Evolutionary conservation across 2,329 filamentous ascomycete genomes (phyloP).

Genomic region (Fusarium paranaense): DNA sequence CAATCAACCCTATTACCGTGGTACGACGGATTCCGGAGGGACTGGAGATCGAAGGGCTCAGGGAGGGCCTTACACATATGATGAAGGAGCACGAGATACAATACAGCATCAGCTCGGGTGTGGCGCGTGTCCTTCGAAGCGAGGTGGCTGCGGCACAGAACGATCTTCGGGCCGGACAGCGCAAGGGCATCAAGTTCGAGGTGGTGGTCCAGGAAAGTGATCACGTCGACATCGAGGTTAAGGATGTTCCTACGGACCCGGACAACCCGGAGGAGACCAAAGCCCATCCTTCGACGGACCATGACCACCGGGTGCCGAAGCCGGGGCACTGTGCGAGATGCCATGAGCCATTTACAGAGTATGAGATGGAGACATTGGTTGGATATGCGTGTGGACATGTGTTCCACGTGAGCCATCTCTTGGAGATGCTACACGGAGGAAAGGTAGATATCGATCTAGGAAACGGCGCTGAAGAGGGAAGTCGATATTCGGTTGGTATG

Average conservation of each 20-base stretch:
- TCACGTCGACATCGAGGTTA: constrained; percentile 57
- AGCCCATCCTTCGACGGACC: constrained; percentile 30
- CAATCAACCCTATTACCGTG: constrained; percentile 91
- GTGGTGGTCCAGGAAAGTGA: constrained; percentile 63
- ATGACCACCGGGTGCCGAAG: constrained; percentile 50
- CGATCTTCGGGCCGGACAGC: constrained; percentile 81
- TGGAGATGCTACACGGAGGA: constrained; percentile 63
- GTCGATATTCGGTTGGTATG: constrained; percentile 77
- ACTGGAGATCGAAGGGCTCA: constrained; percentile 88
- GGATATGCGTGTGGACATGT: constrained; percentile 87
- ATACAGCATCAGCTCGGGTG: constrained; percentile 89
- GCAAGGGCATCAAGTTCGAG: constrained; percentile 90
- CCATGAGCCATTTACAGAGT: constrained; percentile 65
- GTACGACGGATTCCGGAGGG: constrained; percentile 93
- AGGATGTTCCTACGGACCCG: constrained; percentile 51
- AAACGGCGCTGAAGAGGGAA: constrained; percentile 55
- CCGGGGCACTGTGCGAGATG: constrained; percentile 72
- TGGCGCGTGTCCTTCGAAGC: constrained; percentile 85
- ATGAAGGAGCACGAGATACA: constrained; percentile 97
- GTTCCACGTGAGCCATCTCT: constrained; percentile 80
- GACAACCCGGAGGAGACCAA: constrained; percentile 35
- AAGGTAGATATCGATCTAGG: constrained; percentile 61
- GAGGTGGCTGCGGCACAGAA: constrained; percentile 90
- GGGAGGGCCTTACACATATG: constrained; percentile 89
- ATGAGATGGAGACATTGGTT: constrained; percentile 78